phyloP scores from a whole-genome alignment of 1,284 basidiomycete species.

The Ganoderma meredithae region DNA sequence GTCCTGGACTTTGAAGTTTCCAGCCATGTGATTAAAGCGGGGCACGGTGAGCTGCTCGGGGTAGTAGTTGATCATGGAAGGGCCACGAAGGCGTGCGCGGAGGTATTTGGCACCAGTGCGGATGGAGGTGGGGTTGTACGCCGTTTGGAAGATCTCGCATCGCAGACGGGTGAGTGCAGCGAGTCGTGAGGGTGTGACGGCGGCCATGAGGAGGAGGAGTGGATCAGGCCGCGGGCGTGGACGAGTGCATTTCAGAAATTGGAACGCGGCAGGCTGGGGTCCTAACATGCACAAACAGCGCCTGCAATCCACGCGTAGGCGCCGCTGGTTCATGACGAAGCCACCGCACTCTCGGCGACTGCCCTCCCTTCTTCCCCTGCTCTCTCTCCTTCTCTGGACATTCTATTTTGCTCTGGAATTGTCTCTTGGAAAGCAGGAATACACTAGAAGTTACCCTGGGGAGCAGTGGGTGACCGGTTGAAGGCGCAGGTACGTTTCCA shows the following conservation, averaged over 20 bases:
- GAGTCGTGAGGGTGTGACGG: conserved; percentile 53
- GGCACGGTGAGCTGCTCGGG: conserved; percentile 63
- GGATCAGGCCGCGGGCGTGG: neutral
- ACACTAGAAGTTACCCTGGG: neutral
- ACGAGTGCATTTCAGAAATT: neutral
- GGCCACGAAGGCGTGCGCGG: conserved; percentile 75
- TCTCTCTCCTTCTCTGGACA: neutral
- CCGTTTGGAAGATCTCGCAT: conserved; percentile 82
- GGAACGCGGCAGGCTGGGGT: neutral
- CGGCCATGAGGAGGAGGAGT: conserved; percentile 39
- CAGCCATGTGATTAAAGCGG: conserved; percentile 51
- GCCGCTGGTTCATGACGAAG: neutral
- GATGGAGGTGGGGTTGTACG: conserved; percentile 79
- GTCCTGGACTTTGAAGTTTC: conserved; percentile 64
- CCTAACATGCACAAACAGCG: conserved; percentile 1
- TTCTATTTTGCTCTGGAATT: neutral
- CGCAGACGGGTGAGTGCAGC: conserved; percentile 63
- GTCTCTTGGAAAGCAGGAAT: neutral
- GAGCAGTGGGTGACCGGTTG: neutral
- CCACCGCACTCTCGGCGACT: neutral
- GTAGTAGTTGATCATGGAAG: conserved; percentile 83
- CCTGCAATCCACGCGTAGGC: neutral
- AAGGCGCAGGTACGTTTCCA: neutral
- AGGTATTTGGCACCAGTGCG: conserved; percentile 90
- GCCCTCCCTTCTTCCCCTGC: neutral